Evolutionary conservation across 2,329 filamentous ascomycete species (phyloP).

Genomic region (Talaromyces sp.): DNA sequence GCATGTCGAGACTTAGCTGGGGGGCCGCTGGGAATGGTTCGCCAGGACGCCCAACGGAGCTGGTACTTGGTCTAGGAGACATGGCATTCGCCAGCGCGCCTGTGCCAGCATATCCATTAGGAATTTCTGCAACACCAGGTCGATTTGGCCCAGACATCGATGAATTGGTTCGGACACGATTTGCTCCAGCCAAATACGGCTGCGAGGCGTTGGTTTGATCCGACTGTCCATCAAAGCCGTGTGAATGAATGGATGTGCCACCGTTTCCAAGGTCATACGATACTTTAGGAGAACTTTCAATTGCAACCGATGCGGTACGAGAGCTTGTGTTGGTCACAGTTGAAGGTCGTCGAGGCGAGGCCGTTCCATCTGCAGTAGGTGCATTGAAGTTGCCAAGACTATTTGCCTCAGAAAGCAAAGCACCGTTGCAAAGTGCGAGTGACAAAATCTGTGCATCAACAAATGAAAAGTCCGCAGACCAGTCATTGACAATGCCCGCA

Average conservation of each 20-base stretch:
- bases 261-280: conserved; percentile 65
- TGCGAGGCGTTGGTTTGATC: conserved; percentile 1
- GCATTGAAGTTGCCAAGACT: conserved; percentile 59
- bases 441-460: conserved; percentile 67
- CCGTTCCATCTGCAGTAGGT: conserved; percentile 35
- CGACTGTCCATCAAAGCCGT: conserved; percentile 36
- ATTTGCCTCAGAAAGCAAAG: conserved; percentile 55
- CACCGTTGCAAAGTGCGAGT: conserved; percentile 74
- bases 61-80: conserved; percentile 46
- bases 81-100: conserved; percentile 45
- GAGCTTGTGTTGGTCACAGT: conserved; percentile 49
- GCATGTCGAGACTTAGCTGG: conserved; percentile 42
- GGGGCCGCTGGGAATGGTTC: conserved; percentile 38
- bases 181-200: conserved; percentile 19
- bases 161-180: conserved; percentile 54
- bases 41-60: conserved; percentile 15
- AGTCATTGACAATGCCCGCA: conserved; percentile 69
- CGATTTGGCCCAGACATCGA: conserved; percentile 44
- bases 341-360: conserved; percentile 46
- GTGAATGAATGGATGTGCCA: conserved; percentile 60
- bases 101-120: conserved; percentile 36
- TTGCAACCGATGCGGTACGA: conserved; percentile 59
- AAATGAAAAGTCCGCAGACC: conserved; percentile 72
- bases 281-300: conserved; percentile 58
- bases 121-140: conserved; percentile 48